Base-by-base conservation (phyloP, 257 asterid species). In the Primulina eburnea region DNA sequence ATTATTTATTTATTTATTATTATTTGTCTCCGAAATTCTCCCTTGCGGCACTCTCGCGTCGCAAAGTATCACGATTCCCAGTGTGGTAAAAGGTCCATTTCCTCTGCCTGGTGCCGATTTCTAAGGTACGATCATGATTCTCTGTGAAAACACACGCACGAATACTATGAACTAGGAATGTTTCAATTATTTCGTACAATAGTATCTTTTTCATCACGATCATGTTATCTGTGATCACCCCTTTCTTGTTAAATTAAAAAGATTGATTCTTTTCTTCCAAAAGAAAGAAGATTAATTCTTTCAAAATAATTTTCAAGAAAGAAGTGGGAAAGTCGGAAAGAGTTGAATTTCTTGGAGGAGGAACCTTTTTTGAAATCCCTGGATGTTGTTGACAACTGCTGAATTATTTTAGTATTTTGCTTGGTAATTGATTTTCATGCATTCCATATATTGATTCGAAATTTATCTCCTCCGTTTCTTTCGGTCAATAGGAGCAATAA, bases 361-460 rank as follows among this genome's bases (percentile, higher is more conserved):
- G 29, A 11, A 6, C 53, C n/a, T 28, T 28, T 43, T 43, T 43
- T 59, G 17, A 70, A 35, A 62, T 32, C 47, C 74, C 65, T 65
- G 60, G 53, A 16, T 17, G 55, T 11, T 53, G 29, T 69, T 59
- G 75, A 58, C 82, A 75, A 75, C 79, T 80, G 73, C 78, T 73
- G 76, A 64, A 43, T 60, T 24, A 40, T 38, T 68, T 65, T 43
- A 43, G n/a, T 20, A 50, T 69, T 63, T 64, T 53, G 34, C 61
- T 62, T 61, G 71, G 70, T 32, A 77, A 62, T 65, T 70, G 73
- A 40, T 52, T 8, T 62, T 63, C 60, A 0, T 43, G 16, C 57
- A 18, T 2, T 29, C n/a, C 33, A 43, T 6, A 60, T 35, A 7
- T 11, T 53, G 61, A 37, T 47, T 57, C 35, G 70, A 29, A 30